phyloP scores from a whole-genome alignment of 2,329 filamentous ascomycete genomes.

The Huntiella moniliformis region DNA sequence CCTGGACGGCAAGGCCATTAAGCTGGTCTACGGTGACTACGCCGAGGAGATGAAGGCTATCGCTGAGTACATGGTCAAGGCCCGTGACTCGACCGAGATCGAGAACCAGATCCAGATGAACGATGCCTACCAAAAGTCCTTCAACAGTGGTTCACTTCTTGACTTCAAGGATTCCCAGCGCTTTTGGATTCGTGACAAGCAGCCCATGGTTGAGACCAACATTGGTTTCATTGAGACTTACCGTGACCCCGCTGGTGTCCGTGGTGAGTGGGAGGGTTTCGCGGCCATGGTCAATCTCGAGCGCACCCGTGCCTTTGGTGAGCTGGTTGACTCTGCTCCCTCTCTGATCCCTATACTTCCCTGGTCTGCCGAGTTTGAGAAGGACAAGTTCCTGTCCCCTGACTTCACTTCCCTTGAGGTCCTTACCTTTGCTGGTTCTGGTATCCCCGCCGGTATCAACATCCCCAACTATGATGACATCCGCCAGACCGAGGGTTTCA shows the following conservation, averaged over 20 bases:
- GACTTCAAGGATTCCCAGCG: conserved; percentile 67
- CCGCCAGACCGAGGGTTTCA: conserved; percentile 69
- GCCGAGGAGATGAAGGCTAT: conserved; percentile 52
- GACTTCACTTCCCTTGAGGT: conserved; percentile 95
- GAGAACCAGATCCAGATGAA: conserved; percentile 59
- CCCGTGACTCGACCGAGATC: conserved; percentile 51
- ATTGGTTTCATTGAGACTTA: conserved; percentile 78
- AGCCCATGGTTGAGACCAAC: conserved; percentile 61
- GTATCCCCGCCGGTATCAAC: conserved; percentile 50
- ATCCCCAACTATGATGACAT: conserved; percentile 60
- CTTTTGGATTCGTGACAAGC: conserved; percentile 68
- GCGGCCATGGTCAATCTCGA: conserved; percentile 44
- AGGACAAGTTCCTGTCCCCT: conserved; percentile 84
- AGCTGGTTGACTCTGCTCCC: conserved; percentile 65
- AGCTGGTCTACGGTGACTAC: conserved; percentile 58
- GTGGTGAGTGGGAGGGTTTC: conserved; percentile 75
- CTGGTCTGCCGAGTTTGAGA: conserved; percentile 79
- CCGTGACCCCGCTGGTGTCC: conserved; percentile 60
- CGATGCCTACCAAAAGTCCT: conserved; percentile 54
- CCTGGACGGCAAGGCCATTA: conserved; percentile 48
- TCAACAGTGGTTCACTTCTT: conserved; percentile 53
- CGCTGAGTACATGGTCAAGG: conserved; percentile 46
- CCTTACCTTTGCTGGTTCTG: conserved; percentile 50
- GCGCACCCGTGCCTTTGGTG: conserved; percentile 70
- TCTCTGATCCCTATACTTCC: conserved; percentile 74